Conservation (phyloP, 2,329 filamentous ascomycete genomes). For the Hypoxylon sp. region DNA sequence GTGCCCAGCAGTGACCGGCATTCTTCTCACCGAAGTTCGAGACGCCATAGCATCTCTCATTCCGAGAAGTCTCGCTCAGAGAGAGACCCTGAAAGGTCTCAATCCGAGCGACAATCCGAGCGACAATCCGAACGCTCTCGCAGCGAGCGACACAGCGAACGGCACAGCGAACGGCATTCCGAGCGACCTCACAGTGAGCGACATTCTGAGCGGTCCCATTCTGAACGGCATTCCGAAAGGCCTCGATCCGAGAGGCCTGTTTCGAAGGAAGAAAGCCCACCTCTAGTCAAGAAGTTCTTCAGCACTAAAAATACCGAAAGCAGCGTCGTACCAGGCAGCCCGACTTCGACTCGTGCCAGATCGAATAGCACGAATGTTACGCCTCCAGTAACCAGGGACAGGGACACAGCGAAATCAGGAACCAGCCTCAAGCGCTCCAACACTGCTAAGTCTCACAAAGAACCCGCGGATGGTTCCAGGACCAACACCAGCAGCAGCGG, state of each 20-base stretch:
- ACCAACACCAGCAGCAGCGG: slow-evolving; percentile 27
- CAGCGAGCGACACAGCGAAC: slow-evolving; percentile 39
- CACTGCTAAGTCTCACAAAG: slow-evolving; percentile 48
- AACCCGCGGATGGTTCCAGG: slow-evolving; percentile 49
- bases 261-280: slow-evolving; percentile 47
- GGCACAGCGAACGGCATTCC: slow-evolving; percentile 34
- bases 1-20: slow-evolving; percentile 39
- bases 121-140: slow-evolving; percentile 31
- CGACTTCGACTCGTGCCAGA: slow-evolving; percentile 31
- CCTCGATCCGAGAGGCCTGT: slow-evolving; percentile 33
- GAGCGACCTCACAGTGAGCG: slow-evolving; percentile 38
- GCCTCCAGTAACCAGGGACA: slow-evolving; percentile 39
- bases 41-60: slow-evolving; percentile 56
- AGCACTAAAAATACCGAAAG: slow-evolving; percentile 56
- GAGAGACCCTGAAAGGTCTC: slow-evolving; percentile 36
- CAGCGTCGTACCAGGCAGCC: slow-evolving; percentile 42
- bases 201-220: slow-evolving; percentile 38
- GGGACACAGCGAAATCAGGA: slow-evolving; percentile 47
- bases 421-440: slow-evolving; percentile 49
- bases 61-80: slow-evolving; percentile 44
- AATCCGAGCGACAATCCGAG: slow-evolving; percentile 12
- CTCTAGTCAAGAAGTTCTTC: slow-evolving; percentile 57
- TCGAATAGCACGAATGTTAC: slow-evolving; percentile 32
- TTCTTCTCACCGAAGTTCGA: slow-evolving; percentile 56
- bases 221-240: slow-evolving; percentile 42